Evolutionary conservation across 768 basidiomycete genomes (phyloP).

Genomic region (Boletus sp.): DNA sequence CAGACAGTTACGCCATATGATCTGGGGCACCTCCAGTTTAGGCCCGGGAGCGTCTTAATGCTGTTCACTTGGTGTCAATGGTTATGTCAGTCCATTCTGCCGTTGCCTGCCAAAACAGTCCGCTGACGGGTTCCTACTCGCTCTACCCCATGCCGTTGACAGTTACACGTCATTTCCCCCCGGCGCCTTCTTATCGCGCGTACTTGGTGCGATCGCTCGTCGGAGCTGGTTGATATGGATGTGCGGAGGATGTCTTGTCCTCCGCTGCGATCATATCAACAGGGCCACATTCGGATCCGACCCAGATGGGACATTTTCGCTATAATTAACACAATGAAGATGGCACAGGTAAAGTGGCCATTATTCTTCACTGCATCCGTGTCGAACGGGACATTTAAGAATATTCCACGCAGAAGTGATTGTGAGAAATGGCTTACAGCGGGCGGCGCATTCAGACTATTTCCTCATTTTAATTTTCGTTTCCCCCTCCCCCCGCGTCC

Average conservation of each 20-base stretch:
- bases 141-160: slow-evolving; percentile 11
- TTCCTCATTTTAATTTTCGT: slow-evolving; percentile 4
- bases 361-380: slow-evolving; percentile 14
- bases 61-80: slow-evolving; percentile 8
- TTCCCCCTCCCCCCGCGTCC: background rate
- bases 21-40: slow-evolving; percentile 9
- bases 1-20: slow-evolving; percentile 13
- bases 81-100: slow-evolving; percentile 11
- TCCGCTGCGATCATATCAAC: slow-evolving; percentile 8
- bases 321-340: slow-evolving; percentile 8
- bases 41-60: slow-evolving; percentile 6
- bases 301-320: slow-evolving; percentile 9
- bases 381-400: slow-evolving; percentile 17
- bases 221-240: slow-evolving; percentile 17
- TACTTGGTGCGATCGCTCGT: slow-evolving; percentile 6
- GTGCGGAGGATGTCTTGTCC: background rate
- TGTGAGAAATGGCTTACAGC: slow-evolving; percentile 13
- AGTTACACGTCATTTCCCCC: slow-evolving; percentile 20
- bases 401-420: slow-evolving; percentile 14
- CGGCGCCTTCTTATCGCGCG: slow-evolving; percentile 13
- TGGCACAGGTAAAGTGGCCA: slow-evolving; percentile 7
- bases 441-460: background rate
- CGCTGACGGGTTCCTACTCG: background rate
- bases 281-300: slow-evolving; percentile 19
- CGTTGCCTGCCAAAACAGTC: slow-evolving; percentile 1